Percentiles rank a stretch among this genome's conserved stretches.
Conservation (phyloP, 352 stramenopile genomes). For the Phytophthora ohioensis region DNA sequence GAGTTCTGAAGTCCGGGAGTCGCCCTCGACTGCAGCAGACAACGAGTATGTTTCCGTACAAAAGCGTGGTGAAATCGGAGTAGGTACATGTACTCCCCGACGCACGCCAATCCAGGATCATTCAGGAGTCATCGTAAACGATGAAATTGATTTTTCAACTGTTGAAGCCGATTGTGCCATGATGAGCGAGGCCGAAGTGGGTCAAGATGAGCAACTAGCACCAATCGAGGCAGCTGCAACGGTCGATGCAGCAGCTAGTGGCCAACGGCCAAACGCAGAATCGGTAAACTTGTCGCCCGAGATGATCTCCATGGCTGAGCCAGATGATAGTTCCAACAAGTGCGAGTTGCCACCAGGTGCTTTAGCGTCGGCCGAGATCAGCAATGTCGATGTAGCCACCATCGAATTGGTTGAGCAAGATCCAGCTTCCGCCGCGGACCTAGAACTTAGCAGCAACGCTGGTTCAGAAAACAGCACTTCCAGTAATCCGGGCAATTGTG, state of each 20-base stretch:
- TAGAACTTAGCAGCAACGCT: not conserved
- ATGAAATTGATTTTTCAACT: constrained; percentile 23
- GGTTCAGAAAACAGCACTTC: not conserved
- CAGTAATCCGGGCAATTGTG: not conserved
- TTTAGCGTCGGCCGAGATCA: not conserved
- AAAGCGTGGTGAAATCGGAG: not conserved
- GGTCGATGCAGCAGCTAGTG: not conserved
- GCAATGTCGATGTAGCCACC: not conserved
- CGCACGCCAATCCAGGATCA: not conserved
- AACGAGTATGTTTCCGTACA: not conserved
- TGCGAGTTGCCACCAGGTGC: not conserved
- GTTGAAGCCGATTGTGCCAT: constrained; percentile 13
- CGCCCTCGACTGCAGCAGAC: not conserved
- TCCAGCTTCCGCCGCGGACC: not conserved
- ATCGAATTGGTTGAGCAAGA: not conserved
- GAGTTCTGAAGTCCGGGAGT: constrained; percentile 12
- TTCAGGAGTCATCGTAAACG: not conserved
- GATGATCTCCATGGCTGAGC: not conserved
- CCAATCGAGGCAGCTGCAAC: not conserved
- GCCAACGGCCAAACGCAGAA: not conserved
- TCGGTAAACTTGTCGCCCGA: not conserved
- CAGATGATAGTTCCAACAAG: not conserved
- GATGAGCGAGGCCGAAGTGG: constrained; percentile 7
- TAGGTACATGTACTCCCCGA: not conserved
- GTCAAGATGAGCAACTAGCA: constrained; percentile 5